These are phyloP conservation scores for Populus euphratica DNA, from an alignment of 345 rosid species.

Conservation along the genomic window DNA sequence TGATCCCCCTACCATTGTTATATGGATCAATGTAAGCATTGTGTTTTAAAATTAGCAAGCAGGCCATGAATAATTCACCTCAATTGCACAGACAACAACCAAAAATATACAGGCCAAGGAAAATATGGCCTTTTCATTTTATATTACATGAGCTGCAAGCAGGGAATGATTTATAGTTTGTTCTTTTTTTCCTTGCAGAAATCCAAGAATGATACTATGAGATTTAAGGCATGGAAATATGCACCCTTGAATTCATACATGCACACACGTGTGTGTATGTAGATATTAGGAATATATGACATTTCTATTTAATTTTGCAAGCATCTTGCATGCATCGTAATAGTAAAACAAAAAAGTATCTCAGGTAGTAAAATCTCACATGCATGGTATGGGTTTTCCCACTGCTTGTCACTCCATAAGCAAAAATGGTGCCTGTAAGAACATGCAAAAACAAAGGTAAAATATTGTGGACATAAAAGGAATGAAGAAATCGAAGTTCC, in stretches of 20 bases:
- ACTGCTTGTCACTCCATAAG: constrained; percentile 99
- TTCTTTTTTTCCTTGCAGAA: not conserved
- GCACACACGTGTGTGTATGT: too few species aligned
- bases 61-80: not conserved
- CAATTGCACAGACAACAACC: not conserved
- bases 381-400: constrained; percentile 99
- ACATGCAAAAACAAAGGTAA: constrained; percentile 26
- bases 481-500: constrained; percentile 7
- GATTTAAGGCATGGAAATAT: not conserved
- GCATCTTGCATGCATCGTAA: not conserved
- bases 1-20: constrained; percentile 87
- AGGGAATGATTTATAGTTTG: not conserved
- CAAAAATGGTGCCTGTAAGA: constrained; percentile 84
- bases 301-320: not conserved
- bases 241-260: not conserved
- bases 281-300: not conserved
- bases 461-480: not conserved
- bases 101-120: not conserved
- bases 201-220: not conserved
- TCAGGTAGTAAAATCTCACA: constrained; percentile 46
- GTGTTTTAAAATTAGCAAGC: not conserved
- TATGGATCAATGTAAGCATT: constrained; percentile 9
- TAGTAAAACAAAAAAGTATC: not conserved
- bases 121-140: not conserved
- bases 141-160: not conserved